Evolutionary conservation across 2,329 filamentous ascomycete species (phyloP), one percentile per base, ranked within the genome.

Genomic region (Capronia coronata): DNA sequence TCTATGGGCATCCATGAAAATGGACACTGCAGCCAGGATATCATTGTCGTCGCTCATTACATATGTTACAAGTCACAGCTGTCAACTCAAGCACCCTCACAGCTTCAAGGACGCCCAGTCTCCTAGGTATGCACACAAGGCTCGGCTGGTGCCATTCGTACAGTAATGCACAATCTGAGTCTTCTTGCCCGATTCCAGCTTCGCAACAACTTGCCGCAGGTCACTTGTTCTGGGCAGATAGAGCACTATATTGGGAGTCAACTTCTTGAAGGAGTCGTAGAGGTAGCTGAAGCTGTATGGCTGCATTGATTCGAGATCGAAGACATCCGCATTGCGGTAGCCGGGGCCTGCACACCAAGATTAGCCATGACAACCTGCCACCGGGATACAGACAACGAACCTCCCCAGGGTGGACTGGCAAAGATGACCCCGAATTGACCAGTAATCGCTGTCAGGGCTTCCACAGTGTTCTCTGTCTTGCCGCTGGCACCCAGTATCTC

Each of bases 181-280:
- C 68, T 84, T 86, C 48, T 71, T 63, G 2, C 67, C 71, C 3
- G 70, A 66, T 2, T 68, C 63, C 1, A 70, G 69, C 9, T 69
- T 68, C 2, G 69, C 75, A 2, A 87, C 86, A 54, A 95, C 75
- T 67, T 95, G 89, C 43, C 82, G 77, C 45, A 95, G 65, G 65
- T 95, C 83, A 54, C 87, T 91, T 1, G 84, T 93, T 51, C 94
- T 77, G 1, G 94, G 93, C 14, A 98, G 73, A 63, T 86, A 98
- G 5, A 98, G 74, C 1, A 86, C 86, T 44, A 84, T 64, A 51
- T 82, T 69, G 27, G 71, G 68, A 0, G 71, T 70, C 34, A 75
- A 65, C 0, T 63, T 62, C 16, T 71, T 74, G 62, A 86, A 90
- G 13, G 79, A 76, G 13, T 70, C 69, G 62, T 84, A 79, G 18